phyloP scores from a whole-genome alignment of 176 grass and related monocot species.

The Eragrostis curvula region DNA sequence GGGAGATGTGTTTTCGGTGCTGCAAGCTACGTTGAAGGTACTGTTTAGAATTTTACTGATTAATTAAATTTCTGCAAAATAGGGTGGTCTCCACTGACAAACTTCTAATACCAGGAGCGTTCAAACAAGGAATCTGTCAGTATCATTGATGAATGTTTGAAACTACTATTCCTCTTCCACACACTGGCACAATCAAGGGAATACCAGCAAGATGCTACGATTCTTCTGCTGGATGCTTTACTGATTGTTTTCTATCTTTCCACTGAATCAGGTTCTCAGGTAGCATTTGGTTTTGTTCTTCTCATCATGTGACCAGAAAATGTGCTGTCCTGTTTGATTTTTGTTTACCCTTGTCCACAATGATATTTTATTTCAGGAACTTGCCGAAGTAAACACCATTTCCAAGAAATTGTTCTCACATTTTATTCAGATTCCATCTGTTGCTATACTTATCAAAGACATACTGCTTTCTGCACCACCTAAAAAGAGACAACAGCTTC shows the following conservation, averaged over 20 bases:
- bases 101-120: constrained; percentile 67
- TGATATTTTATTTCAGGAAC: constrained; percentile 58
- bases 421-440: constrained; percentile 92
- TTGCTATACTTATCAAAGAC: constrained; percentile 84
- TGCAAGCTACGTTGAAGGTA: constrained; percentile 80
- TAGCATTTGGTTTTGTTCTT: constrained; percentile 39
- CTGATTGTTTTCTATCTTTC: constrained; percentile 77
- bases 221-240: constrained; percentile 80
- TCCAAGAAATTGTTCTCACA: constrained; percentile 76
- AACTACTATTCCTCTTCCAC: constrained; percentile 81
- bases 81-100: constrained; percentile 25
- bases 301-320: constrained; percentile 3
- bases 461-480: constrained; percentile 75
- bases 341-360: constrained; percentile 22
- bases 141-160: constrained; percentile 83
- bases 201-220: constrained; percentile 63
- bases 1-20: constrained; percentile 70
- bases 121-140: constrained; percentile 68
- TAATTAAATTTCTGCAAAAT: constrained; percentile 31
- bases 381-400: constrained; percentile 74
- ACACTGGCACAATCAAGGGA: constrained; percentile 68
- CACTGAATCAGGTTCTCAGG: constrained; percentile 60
- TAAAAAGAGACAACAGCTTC: constrained; percentile 69
- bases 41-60: constrained; percentile 30
- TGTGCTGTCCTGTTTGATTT: background rate